Evolutionary conservation across 2,329 filamentous ascomycete species (phyloP).

Genomic region (Nigrospora sphaerica): DNA sequence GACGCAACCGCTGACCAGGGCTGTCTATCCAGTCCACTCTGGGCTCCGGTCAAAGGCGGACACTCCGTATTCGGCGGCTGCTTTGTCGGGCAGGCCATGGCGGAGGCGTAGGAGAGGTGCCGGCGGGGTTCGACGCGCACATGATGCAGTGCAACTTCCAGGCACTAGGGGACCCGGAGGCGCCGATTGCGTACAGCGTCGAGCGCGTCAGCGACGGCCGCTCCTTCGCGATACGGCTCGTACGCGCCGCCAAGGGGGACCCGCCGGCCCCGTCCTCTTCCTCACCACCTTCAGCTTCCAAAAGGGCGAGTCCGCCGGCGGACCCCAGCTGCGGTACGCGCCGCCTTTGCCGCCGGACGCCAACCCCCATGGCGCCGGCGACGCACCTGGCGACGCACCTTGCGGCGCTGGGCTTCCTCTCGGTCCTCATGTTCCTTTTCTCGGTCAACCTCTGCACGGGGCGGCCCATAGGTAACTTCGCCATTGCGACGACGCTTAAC

Average conservation of each 20-base stretch:
- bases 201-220: conserved; percentile 6
- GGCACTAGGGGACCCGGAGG: background rate
- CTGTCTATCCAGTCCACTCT: background rate
- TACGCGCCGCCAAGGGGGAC: conserved; percentile 2
- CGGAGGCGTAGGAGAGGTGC: conserved; percentile 4
- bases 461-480: background rate
- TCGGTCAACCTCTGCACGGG: conserved; percentile 3
- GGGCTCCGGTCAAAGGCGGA: background rate
- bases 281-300: conserved; percentile 4
- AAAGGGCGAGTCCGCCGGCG: background rate
- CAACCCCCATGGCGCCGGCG: background rate
- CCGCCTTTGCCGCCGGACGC: background rate
- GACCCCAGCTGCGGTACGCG: background rate
- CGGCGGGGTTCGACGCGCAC: conserved; percentile 3
- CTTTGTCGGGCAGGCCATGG: conserved; percentile 4
- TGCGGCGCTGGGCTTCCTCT: conserved; percentile 3
- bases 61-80: conserved; percentile 5
- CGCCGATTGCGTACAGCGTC: conserved; percentile 1
- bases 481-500: conserved; percentile 5
- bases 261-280: background rate
- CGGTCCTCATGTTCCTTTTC: conserved; percentile 3
- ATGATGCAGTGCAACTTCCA: conserved; percentile 4
- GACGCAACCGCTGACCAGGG: too few relatives aligned
- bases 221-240: conserved; percentile 2
- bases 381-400: too few relatives aligned